Base-by-base conservation (phyloP, 2,329 filamentous ascomycete species). In the Fusarium compactum region DNA sequence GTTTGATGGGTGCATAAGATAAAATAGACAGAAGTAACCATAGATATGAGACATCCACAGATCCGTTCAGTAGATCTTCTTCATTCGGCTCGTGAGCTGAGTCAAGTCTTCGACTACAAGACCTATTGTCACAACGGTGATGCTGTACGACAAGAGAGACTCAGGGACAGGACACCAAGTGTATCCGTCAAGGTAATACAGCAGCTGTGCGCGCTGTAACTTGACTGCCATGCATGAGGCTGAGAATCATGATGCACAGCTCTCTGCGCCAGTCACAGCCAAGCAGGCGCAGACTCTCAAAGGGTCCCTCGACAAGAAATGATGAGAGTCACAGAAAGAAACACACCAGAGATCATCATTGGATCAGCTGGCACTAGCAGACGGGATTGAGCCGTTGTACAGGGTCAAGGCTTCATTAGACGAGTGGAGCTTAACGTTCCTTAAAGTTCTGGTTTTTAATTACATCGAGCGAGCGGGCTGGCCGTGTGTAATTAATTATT, bases 401-500 rank as follows among this genome's bases (percentile, higher is more conserved):
- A 69, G 69, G 61, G 69, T 54, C 67, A 69, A 58, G 67, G 59
- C 63, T 58, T 64, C 53, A 62, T 53, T 48, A 58, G 69, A 70
- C 57, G 67, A 75, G 74, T 71, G 72, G 69, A 69, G 55, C 63
- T 61, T 47, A 50, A 60, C 46, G 56, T 71, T 67, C 69, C 72
- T 73, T 67, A 64, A 62, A 62, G 64, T 66, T 74, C 71, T 76
- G 65, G 66, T 67, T 72, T 76, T 74, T 75, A 76, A 75, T 76
- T 75, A 70, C 70, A 45, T 69, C 48, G 57, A 62, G 68, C 58
- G 58, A 55, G 65, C 50, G 62, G 72, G 72, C 56, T 62, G 62
- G 63, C 46, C 46, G 58, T 54, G 59, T 54, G 60, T 63, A 61
- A 63, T 72, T 74, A 62, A 70, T 68, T 69, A 63, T 59, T 69